Evolutionary conservation across 75 land plant genomes (phyloP).

Genomic region (Sequoia sempervirens): DNA sequence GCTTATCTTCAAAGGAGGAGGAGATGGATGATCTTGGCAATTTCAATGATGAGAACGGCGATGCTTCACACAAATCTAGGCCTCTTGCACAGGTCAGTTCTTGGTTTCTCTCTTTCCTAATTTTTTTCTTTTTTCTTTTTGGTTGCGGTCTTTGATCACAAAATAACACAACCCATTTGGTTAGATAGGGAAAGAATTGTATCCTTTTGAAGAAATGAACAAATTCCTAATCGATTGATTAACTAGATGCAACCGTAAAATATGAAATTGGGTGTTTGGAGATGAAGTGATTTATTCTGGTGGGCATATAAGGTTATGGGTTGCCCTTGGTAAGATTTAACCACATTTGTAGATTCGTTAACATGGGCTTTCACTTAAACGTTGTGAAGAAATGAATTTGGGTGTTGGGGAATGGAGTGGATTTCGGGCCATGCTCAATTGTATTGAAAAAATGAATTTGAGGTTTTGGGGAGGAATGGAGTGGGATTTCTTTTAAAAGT

Average conservation of each 20-base stretch:
- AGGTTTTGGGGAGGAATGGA: background rate
- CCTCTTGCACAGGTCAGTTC: conserved; percentile 4
- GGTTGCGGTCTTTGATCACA: background rate
- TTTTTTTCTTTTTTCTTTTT: conserved; percentile 4
- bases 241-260: background rate
- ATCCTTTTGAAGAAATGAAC: background rate
- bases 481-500: background rate
- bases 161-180: background rate
- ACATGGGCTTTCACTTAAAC: background rate
- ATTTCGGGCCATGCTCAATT: no score
- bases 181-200: background rate
- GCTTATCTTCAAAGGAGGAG: conserved; percentile 13
- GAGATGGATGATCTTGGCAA: background rate
- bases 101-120: background rate
- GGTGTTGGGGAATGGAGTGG: background rate
- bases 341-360: background rate
- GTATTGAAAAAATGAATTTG: background rate
- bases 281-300: background rate
- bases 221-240: background rate
- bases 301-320: background rate
- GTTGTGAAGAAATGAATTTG: background rate
- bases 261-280: background rate
- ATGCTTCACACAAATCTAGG: background rate
- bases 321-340: background rate
- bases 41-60: background rate